Percentiles rank a stretch among this genome's conserved stretches.
These are phyloP conservation scores for Mariannaea elegans DNA, from an alignment of 2,329 filamentous ascomycete genomes.

Conservation along the genomic window DNA sequence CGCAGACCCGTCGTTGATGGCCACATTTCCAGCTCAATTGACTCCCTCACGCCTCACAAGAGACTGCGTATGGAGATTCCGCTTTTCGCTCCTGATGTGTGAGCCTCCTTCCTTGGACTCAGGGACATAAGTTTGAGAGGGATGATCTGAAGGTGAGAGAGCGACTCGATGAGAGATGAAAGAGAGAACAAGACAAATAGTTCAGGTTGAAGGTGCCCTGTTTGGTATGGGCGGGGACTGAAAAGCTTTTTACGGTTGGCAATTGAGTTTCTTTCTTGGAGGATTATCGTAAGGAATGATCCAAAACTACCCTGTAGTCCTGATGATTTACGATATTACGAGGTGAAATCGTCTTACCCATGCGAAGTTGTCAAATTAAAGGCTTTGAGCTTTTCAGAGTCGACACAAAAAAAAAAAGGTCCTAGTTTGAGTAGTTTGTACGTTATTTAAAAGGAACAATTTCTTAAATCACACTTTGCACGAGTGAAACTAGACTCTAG, in stretches of 20 bases:
- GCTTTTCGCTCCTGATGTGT: slow-evolving; percentile 6
- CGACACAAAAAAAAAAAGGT: no score
- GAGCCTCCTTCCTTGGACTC: not conserved
- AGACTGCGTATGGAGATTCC: slow-evolving; percentile 18
- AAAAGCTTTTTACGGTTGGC: not conserved
- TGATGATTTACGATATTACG: not conserved
- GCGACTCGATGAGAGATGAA: not conserved
- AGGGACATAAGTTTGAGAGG: not conserved
- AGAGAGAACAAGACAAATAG: not conserved
- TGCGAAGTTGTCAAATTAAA: no score
- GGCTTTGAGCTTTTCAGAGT: no score
- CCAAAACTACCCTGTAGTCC: not conserved
- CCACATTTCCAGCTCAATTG: slow-evolving; percentile 14
- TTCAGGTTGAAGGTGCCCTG: not conserved
- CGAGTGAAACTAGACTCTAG: no score
- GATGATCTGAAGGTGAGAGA: not conserved
- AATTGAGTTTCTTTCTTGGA: not conserved
- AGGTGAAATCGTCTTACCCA: not conserved
- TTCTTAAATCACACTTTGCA: no score
- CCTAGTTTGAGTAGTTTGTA: no score
- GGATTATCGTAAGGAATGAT: not conserved
- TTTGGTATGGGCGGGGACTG: not conserved
- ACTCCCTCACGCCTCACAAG: slow-evolving; percentile 12
- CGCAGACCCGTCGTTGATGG: slow-evolving; percentile 29
- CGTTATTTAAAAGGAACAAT: no score